Evolutionary conservation across 2,329 filamentous ascomycete genomes (phyloP).

Genomic region (Zymoseptoria ardabiliae): DNA sequence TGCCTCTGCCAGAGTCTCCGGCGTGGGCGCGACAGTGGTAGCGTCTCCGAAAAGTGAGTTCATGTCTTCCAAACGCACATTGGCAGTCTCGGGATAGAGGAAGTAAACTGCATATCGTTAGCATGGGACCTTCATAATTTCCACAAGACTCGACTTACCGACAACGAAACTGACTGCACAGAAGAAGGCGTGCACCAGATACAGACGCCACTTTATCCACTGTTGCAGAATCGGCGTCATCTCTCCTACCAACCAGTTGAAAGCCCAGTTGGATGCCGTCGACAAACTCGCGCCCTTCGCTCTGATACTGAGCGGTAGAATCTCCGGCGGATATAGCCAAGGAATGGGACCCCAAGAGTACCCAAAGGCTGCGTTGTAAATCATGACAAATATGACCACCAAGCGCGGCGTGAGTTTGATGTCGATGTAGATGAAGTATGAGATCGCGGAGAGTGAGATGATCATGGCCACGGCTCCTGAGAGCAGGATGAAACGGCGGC

Average conservation of each 20-base stretch:
- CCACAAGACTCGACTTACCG: conserved; percentile 54
- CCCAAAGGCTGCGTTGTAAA: conserved; percentile 96
- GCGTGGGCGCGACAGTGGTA: conserved; percentile 73
- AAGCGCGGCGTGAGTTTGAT: conserved; percentile 68
- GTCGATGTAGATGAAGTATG: conserved; percentile 91
- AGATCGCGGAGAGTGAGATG: conserved; percentile 78
- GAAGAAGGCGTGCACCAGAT: conserved; percentile 93
- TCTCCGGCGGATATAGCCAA: conserved; percentile 98
- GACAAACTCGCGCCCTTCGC: conserved; percentile 95
- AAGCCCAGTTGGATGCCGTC: conserved; percentile 95
- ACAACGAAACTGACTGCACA: conserved; percentile 92
- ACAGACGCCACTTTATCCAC: conserved; percentile 86
- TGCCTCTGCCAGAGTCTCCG: conserved; percentile 67
- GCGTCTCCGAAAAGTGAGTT: conserved; percentile 89
- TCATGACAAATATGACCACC: conserved; percentile 93
- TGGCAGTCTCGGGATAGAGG: conserved; percentile 93
- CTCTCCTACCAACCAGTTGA: conserved; percentile 95
- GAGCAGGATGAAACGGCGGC: conserved; percentile 79
- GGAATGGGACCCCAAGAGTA: conserved; percentile 98
- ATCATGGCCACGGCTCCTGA: conserved; percentile 87
- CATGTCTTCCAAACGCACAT: conserved; percentile 95
- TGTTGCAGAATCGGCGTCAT: conserved; percentile 91
- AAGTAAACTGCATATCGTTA: conserved; percentile 67
- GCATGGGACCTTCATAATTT: not conserved
- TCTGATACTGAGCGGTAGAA: conserved; percentile 89